Percentiles rank a stretch among this genome's conserved stretches.
phyloP scores from a whole-genome alignment of 306 rosid genomes.

The Amphicarpaea edgeworthii region DNA sequence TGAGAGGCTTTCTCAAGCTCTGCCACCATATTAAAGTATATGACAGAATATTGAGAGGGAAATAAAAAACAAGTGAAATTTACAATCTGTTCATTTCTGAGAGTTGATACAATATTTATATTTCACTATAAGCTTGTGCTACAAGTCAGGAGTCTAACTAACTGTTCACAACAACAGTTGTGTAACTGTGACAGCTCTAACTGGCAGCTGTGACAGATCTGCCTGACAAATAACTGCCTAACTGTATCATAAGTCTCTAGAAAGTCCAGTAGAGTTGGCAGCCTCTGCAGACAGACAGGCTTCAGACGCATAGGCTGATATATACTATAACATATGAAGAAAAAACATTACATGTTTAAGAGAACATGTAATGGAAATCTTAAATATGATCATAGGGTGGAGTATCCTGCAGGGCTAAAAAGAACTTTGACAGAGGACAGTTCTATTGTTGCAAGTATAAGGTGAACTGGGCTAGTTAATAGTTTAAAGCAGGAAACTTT shows the following conservation, averaged over 20 bases:
- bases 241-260: background rate
- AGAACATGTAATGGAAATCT: slow-evolving; percentile 7
- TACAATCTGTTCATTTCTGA: background rate
- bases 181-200: background rate
- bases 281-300: background rate
- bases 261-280: background rate
- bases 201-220: background rate
- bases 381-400: background rate
- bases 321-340: background rate
- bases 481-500: slow-evolving; percentile 30
- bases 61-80: background rate
- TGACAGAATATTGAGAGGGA: background rate
- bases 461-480: slow-evolving; percentile 16
- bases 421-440: slow-evolving; percentile 1
- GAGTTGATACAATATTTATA: background rate
- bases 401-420: background rate
- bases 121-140: background rate
- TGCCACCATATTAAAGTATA: background rate
- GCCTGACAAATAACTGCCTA: background rate
- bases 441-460: background rate
- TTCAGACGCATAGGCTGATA: background rate
- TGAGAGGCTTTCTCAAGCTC: background rate
- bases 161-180: background rate
- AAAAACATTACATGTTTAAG: background rate
- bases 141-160: background rate